Conservation (phyloP, 1,284 basidiomycete species). For the Phylloboletellus chloephorus region DNA sequence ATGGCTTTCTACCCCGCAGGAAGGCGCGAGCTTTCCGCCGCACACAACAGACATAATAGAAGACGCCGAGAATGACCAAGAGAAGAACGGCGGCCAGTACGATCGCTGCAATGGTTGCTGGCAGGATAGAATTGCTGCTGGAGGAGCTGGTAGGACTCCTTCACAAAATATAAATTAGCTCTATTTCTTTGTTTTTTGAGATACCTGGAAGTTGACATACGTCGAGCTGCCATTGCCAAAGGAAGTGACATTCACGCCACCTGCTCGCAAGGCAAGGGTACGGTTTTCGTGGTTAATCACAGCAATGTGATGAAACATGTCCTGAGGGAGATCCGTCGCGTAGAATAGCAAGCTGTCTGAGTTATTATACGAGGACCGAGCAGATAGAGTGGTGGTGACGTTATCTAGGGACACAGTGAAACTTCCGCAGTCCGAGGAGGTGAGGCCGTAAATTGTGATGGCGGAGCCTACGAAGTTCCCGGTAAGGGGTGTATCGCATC, state of each 20-base stretch:
- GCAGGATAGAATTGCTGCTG: constrained; percentile 24
- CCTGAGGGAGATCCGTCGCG: constrained; percentile 53
- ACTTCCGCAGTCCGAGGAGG: constrained; percentile 46
- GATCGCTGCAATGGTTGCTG: constrained; percentile 60
- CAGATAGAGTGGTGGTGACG: constrained; percentile 37
- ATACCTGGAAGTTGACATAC: constrained; percentile 20
- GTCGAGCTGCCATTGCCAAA: constrained; percentile 29
- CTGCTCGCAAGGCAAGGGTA: constrained; percentile 35
- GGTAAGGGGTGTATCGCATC: constrained; percentile 7
- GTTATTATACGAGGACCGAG: constrained; percentile 42
- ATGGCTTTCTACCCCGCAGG: not conserved
- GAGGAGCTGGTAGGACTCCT: constrained; percentile 13
- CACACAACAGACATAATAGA: constrained; percentile 39
- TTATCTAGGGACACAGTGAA: constrained; percentile 60
- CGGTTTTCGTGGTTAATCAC: constrained; percentile 54
- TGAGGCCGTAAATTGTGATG: constrained; percentile 52
- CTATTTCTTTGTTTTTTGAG: not conserved
- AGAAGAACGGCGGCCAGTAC: constrained; percentile 50
- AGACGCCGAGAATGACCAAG: constrained; percentile 38
- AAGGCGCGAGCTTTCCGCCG: constrained; percentile 38
- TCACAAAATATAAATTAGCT: constrained; percentile 12
- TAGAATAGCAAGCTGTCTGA: constrained; percentile 54
- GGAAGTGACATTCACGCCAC: constrained; percentile 39
- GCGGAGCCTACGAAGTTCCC: constrained; percentile 44
- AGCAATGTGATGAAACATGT: constrained; percentile 43